phyloP scores from a whole-genome alignment of 306 rosid genomes.

The Cucumis hystrix region DNA sequence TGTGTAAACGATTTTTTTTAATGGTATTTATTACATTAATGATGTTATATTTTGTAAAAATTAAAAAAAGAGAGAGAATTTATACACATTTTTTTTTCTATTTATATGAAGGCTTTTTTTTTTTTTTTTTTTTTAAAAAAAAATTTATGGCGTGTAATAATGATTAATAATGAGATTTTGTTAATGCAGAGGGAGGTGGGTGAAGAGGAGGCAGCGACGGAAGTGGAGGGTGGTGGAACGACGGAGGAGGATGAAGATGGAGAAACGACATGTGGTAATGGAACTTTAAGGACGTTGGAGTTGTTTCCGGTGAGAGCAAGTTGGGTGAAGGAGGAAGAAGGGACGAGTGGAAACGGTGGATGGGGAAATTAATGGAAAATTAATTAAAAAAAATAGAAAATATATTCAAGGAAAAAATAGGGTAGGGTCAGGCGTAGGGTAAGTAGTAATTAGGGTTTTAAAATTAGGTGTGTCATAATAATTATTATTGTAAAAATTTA shows the following conservation, averaged over 20 bases:
- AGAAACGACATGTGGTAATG: conserved; percentile 13
- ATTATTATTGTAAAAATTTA: background rate
- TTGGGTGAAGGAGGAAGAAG: conserved; percentile 41
- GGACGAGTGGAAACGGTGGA: background rate
- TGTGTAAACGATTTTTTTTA: too few relatives aligned
- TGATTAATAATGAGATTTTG: background rate
- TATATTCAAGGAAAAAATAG: background rate
- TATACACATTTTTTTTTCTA: too few relatives aligned
- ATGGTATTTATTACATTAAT: too few relatives aligned
- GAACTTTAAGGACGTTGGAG: conserved; percentile 64
- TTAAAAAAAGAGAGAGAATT: too few relatives aligned
- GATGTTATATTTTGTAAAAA: too few relatives aligned
- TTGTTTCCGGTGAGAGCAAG: conserved; percentile 66
- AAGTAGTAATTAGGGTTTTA: background rate
- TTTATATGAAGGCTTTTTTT: too few relatives aligned
- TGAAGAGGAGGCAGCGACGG: conserved; percentile 22
- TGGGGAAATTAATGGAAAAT: background rate
- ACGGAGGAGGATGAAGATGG: conserved; percentile 26
- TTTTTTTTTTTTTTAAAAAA: too few relatives aligned
- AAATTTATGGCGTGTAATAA: too few relatives aligned
- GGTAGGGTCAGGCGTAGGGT: background rate
- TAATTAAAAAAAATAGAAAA: too few relatives aligned
- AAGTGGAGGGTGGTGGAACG: conserved; percentile 18
- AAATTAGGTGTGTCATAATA: background rate
- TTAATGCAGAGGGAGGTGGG: conserved; percentile 1